Evolutionary conservation across 1,284 basidiomycete genomes (phyloP).

Genomic region (Malassezia obtusa): DNA sequence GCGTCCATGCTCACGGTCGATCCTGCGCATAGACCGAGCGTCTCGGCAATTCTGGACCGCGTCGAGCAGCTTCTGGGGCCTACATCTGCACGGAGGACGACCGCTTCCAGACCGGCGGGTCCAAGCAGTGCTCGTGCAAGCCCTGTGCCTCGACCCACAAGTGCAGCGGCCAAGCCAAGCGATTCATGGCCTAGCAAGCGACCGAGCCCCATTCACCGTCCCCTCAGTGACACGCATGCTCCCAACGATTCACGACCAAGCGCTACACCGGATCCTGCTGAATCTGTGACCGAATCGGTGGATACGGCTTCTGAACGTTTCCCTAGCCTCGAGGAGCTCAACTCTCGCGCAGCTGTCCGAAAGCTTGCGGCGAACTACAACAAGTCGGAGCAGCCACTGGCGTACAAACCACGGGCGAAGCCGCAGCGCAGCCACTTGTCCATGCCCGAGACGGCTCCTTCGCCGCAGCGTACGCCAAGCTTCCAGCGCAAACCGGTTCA

Average conservation of each 20-base stretch:
- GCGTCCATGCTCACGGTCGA: slow-evolving; percentile 6
- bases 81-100: neutral
- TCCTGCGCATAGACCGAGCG: neutral
- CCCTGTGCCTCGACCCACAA: neutral
- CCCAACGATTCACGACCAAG: neutral
- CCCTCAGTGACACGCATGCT: neutral
- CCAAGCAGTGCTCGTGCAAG: neutral
- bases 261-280: too few relatives aligned
- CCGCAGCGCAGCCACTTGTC: neutral
- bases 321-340: slow-evolving; percentile 7
- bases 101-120: too few relatives aligned
- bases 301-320: slow-evolving; percentile 4
- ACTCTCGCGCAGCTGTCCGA: neutral
- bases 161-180: too few relatives aligned
- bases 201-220: too few relatives aligned
- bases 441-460: neutral
- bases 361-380: neutral
- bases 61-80: neutral
- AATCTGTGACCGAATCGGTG: slow-evolving; percentile 1
- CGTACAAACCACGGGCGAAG: too few relatives aligned
- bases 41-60: neutral
- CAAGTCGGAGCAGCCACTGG: neutral
- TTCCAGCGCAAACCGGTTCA: too few relatives aligned
- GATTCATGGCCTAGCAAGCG: too few relatives aligned
- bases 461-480: too few relatives aligned